Evolutionary conservation across 352 stramenopile genomes (phyloP), one percentile per base, ranked within the genome.

Genomic region (Globisporangium barbulae): DNA sequence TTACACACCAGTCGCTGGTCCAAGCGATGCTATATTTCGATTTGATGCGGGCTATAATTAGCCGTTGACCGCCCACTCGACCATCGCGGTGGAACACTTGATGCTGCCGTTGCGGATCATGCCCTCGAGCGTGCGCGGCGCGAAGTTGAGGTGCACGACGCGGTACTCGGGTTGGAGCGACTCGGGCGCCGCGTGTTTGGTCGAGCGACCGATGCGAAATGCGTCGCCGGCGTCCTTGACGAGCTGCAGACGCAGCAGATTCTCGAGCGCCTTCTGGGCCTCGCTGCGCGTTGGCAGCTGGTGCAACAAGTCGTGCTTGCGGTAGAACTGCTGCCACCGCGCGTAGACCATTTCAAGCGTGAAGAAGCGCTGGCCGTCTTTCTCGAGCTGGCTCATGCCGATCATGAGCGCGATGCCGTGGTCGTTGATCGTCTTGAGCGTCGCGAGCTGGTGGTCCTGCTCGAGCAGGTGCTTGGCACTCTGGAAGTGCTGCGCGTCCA

Each of bases 321-420:
- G 84, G 55, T 84, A 82, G 53, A 95, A 95, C n/a, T 77, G 73
- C 52, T 90, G 73, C 84, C 86, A 95, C 31, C 82, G 78, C 53
- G 74, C 66, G 58, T 91, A 95, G 19, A 95, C 80, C 86, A 93
- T 95, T 63, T 93, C 86, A 35, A 95, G 74, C 53, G 86, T 93
- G 57, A 87, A 91, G 25, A 87, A 78, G 5, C 68, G 67, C 59
- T 89, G 77, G 21, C 74, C 78, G 8, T 84, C 74, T 55, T 82
- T 82, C 59, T 95, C 85, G 3, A 93, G 61, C 45, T 90, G 81
- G 45, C 80, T 83, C 86, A 93, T 95, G 10, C 81, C 85, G 19
- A 93, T 81, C 15, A 93, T 59, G 28, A 95, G 66, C 10, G 79
- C 83, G n/a, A 95, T 83, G 12, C 81, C 81, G 52, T 85, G 69